Evolutionary conservation across 257 asterid genomes (phyloP), one percentile per base, ranked within the genome.

Genomic region (Jaltomata sinuosa): DNA sequence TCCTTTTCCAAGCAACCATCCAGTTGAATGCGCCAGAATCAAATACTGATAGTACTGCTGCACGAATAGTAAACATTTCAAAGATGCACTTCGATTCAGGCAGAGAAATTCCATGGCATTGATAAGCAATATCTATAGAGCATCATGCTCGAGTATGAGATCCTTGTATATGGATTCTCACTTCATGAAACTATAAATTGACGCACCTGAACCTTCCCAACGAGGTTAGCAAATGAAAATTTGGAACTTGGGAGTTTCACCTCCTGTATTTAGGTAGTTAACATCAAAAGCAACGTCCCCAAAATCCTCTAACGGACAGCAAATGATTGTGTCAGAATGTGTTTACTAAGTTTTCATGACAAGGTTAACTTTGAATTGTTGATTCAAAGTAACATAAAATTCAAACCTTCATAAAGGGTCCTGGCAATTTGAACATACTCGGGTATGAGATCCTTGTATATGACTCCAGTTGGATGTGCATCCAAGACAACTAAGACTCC

Each of bases 401-500:
- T 31, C 57, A 55, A 71, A 95, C 98, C 98, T 94, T 94, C 99
- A 52, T 94, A 96, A 12, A 96, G 91, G 55, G 99, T 96, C 92
- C 99, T 92, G 52, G 92, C 97, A 36, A 85, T 9, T 1, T 84
- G 52, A n/a, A 90, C 97, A 79, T 96, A 96, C 55, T 90, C 87
- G 3, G 98, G 98, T 67, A 96, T 88, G 85, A 96, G 98, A 87
- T 96, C 99, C 83, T 45, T 87, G 90, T 89, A 94, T 47, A 96
- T 92, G 87, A 96, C 90, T 84, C 99, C 98, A 21, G 85, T 91
- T 45, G 99, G 99, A 87, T 84, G 88, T 40, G 99, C 98, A 89
- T 96, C 99, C 88, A 96, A 86, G 81, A 92, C 98, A 55, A 94
- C 98, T 32, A 96, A 90, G 79, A 94, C 97, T 87, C 99, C 99